Base-by-base conservation (phyloP, 2,329 filamentous ascomycete species). In the Aspergillus pseudotamarii region DNA sequence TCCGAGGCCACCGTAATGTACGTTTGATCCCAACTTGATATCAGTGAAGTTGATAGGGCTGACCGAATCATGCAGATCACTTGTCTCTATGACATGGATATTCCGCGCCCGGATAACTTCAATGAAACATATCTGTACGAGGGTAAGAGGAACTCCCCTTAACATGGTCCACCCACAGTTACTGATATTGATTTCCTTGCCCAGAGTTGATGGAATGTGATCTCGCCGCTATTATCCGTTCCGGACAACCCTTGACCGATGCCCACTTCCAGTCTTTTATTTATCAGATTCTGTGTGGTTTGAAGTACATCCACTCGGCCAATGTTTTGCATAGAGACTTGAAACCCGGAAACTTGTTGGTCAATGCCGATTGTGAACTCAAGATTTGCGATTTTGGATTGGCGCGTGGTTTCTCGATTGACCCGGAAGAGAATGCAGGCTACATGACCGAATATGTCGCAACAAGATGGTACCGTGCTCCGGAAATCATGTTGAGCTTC, bases 391-490 rank as follows among this genome's bases (percentile, higher is more conserved):
- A 99, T 82, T 99, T 99, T 76, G 95, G 95, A 73, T 86, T 99
- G 63, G 95, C 95, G 6, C 89, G 95, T 84, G 95, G 95, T 63
- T 98, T 99, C 84, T 97, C 94, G 3, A 89, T 97, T 74, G 94
- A 98, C 71, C 95, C 95, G 1, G 93, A 99, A 79, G 94, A 99
- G 82, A 98, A 98, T 77, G 95, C 95, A 21, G 95, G 95, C 26
- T 99, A 98, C 81, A 98, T 99, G 95, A 99, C 95, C 12, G 95
- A 99, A 81, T 99, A 99, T 75, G 95, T 99, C 61, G 95, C 95
- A 57, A 99, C 95, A 58, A 88, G 95, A 83, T 99, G 95, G 95
- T 99, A 99, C 80, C 91, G 95, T 81, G 95, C 95, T 4, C 95
- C 95, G 6, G 95, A 99, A 80, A 99, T 99, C 72, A 99, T 99